Conservation (phyloP, 495 filamentous ascomycete species). For the Neurospora sp. region DNA sequence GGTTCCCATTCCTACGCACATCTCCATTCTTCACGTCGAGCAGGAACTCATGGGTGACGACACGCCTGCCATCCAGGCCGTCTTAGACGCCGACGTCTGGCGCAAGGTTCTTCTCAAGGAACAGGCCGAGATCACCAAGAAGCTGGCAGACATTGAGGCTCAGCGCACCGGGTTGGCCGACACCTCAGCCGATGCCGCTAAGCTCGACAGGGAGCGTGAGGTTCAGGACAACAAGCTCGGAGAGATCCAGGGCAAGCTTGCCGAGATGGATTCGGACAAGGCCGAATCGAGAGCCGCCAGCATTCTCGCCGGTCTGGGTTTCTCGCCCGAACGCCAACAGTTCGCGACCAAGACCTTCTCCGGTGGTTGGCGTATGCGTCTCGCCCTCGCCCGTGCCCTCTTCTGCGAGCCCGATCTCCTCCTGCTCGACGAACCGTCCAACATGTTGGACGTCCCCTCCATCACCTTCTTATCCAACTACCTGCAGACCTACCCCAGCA, state of each 20-base stretch:
- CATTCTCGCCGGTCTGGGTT: slow-evolving; percentile 93
- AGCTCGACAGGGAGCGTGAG: slow-evolving; percentile 76
- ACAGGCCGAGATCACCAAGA: slow-evolving; percentile 76
- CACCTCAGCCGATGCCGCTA: slow-evolving; percentile 74
- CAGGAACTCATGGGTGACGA: slow-evolving; percentile 98
- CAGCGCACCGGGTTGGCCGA: slow-evolving; percentile 73
- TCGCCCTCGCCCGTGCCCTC: slow-evolving; percentile 85
- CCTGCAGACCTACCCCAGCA: slow-evolving; percentile 87
- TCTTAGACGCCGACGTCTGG: slow-evolving; percentile 98
- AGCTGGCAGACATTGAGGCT: slow-evolving; percentile 70
- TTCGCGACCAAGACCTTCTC: slow-evolving; percentile 96
- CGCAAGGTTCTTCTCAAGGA: slow-evolving; percentile 88
- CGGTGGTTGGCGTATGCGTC: slow-evolving; percentile 98
- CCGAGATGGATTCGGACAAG: slow-evolving; percentile 99
- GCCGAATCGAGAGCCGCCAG: slow-evolving; percentile 90
- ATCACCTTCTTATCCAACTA: slow-evolving; percentile 98
- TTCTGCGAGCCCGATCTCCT: slow-evolving; percentile 98
- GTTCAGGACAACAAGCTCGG: slow-evolving; percentile 79
- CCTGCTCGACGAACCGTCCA: slow-evolving; percentile 96
- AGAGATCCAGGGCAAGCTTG: slow-evolving; percentile 83
- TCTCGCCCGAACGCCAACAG: slow-evolving; percentile 88
- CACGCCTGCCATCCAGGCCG: slow-evolving; percentile 88
- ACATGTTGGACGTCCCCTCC: slow-evolving; percentile 99
- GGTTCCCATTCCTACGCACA: slow-evolving; percentile 86
- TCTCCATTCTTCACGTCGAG: slow-evolving; percentile 97